phyloP scores from a whole-genome alignment of 2,329 filamentous ascomycete species.

The Aspergillus arachidicola region DNA sequence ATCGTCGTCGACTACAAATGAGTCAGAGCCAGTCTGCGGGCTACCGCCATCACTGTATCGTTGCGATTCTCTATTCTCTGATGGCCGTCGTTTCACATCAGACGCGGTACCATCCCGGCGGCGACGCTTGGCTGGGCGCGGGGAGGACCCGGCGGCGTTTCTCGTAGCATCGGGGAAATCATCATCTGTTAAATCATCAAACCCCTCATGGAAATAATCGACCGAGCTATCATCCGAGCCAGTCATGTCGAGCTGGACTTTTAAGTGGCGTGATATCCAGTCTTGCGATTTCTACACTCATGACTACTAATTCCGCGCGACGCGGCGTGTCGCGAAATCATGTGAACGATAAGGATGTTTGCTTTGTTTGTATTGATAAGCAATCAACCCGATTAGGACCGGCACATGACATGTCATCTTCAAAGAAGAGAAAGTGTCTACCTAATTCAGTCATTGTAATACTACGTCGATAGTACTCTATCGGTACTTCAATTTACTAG shows the following conservation, averaged over 20 bases:
- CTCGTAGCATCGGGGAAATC: conserved; percentile 18
- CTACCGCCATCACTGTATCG: conserved; percentile 12
- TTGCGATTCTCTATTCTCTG: not conserved
- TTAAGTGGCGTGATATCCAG: not conserved
- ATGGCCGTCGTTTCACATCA: not conserved
- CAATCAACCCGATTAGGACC: not conserved
- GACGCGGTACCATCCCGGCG: conserved; percentile 26
- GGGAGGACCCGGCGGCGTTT: conserved; percentile 13
- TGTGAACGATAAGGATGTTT: conserved; percentile 11
- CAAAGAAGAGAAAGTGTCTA: no score
- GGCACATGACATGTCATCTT: not conserved
- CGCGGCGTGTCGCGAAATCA: conserved; percentile 20
- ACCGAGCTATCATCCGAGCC: conserved; percentile 29
- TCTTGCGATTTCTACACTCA: not conserved
- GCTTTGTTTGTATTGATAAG: not conserved
- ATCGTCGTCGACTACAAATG: conserved; percentile 21
- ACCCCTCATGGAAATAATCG: conserved; percentile 34
- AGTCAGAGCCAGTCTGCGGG: conserved; percentile 21
- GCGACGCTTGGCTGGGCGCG: conserved; percentile 38
- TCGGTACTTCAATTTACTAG: not conserved
- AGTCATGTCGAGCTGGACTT: conserved; percentile 29
- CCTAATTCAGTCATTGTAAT: no score
- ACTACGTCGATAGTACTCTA: no score
- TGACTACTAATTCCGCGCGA: conserved; percentile 12
- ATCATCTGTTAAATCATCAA: conserved; percentile 32